Percentiles rank a stretch among this genome's conserved stretches.
Conservation (phyloP, 352 stramenopile genomes). For the Phytopythium cucurbitacearum region DNA sequence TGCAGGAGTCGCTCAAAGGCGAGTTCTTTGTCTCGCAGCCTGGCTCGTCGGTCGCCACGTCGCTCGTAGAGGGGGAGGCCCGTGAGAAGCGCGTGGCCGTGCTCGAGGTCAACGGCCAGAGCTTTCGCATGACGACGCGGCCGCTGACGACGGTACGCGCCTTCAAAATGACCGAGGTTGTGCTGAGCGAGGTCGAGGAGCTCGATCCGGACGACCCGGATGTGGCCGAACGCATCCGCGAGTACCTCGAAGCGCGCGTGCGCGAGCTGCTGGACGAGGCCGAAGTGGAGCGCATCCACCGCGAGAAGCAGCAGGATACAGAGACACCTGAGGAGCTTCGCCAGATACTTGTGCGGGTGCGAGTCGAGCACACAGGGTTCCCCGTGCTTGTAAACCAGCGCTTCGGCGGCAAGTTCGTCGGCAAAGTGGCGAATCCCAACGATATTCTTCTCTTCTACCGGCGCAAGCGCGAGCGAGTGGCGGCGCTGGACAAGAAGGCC, state of each 20-base stretch:
- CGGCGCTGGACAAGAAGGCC: conserved; percentile 37
- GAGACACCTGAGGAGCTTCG: conserved; percentile 26
- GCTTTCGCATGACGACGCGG: conserved; percentile 87
- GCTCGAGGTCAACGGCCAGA: conserved; percentile 84
- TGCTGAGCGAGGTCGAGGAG: conserved; percentile 78
- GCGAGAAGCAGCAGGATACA: conserved; percentile 18
- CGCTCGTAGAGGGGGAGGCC: conserved; percentile 86
- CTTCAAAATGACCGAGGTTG: conserved; percentile 92
- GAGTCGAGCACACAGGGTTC: conserved; percentile 89
- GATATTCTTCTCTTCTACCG: conserved; percentile 84
- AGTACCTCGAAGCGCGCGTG: conserved; percentile 64
- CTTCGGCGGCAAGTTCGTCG: conserved; percentile 83
- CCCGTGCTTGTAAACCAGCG: conserved; percentile 83
- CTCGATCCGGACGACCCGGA: conserved; percentile 91
- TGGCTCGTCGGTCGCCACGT: conserved; percentile 95
- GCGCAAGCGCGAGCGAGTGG: conserved; percentile 53
- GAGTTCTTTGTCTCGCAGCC: conserved; percentile 97
- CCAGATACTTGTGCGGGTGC: conserved; percentile 76
- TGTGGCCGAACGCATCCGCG: conserved; percentile 61
- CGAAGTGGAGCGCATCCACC: conserved; percentile 29
- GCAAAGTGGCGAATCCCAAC: conserved; percentile 84
- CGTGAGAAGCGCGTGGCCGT: conserved; percentile 86
- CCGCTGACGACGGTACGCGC: conserved; percentile 89
- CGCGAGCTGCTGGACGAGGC: conserved; percentile 64
- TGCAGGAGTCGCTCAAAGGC: conserved; percentile 91